Percentiles rank a stretch among this genome's conserved stretches.
These are phyloP conservation scores for Monotropa hypopitys DNA, from an alignment of 179 eudicot genomes.

Conservation along the genomic window DNA sequence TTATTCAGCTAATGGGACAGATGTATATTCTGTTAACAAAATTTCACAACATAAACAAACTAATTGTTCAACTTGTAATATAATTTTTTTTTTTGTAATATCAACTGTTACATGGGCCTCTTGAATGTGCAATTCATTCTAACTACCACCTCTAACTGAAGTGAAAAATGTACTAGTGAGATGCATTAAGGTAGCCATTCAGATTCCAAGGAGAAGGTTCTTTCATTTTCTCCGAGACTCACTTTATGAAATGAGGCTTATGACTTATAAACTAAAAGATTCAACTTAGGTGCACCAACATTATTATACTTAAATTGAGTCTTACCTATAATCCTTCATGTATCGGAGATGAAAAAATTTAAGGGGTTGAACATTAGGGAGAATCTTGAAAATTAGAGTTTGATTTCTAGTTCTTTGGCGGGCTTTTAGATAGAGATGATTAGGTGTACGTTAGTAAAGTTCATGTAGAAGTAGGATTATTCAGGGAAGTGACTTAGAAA, in stretches of 20 bases:
- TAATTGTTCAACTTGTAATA: not conserved
- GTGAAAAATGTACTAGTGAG: not conserved
- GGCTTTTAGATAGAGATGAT: not conserved
- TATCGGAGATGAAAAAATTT: not conserved
- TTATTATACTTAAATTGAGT: not conserved
- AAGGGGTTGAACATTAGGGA: not conserved
- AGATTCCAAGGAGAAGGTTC: not conserved
- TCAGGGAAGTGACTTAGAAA: not conserved
- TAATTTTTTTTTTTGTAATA: too few species aligned
- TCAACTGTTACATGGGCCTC: not conserved
- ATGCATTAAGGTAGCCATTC: not conserved
- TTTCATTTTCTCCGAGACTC: not conserved
- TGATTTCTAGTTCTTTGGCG: not conserved
- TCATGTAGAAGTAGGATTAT: not conserved
- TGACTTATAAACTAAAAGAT: not conserved
- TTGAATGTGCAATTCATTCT: not conserved
- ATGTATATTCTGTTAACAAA: not conserved
- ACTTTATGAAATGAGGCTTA: not conserved
- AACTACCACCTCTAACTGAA: not conserved
- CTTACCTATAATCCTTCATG: not conserved
- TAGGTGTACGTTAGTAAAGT: not conserved
- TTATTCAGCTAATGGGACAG: not conserved
- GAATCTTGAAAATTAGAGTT: not conserved
- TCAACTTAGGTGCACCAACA: not conserved
- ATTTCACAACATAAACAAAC: not conserved